Evolutionary conservation across 2,329 filamentous ascomycete species (phyloP).

Genomic region (Aspergillus uvarum): DNA sequence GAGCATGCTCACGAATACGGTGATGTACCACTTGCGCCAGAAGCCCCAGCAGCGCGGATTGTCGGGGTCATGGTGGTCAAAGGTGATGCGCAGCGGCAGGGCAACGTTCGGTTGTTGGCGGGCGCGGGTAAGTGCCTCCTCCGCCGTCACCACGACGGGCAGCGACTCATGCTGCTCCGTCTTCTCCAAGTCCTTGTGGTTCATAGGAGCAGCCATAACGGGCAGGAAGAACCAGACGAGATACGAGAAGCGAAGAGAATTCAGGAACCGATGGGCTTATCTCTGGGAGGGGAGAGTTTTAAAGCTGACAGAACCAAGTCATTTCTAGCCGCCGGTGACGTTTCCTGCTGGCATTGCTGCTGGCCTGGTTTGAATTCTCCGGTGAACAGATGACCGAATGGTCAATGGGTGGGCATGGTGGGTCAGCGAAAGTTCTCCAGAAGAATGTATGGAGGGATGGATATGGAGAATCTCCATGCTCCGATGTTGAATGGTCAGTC

Average conservation of each 20-base stretch:
- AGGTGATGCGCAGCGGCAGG: conserved; percentile 24
- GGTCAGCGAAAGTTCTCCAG: not conserved
- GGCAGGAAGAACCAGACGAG: not conserved
- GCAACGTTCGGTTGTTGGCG: conserved; percentile 25
- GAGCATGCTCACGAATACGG: conserved; percentile 39
- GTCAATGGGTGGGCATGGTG: not conserved
- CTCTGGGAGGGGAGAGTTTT: not conserved
- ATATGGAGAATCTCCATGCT: not conserved
- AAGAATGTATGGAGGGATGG: not conserved
- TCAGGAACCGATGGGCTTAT: not conserved
- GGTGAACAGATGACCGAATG: not conserved
- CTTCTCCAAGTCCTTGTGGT: conserved; percentile 16
- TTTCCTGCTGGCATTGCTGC: not conserved
- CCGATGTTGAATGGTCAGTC: not conserved
- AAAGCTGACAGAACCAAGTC: not conserved
- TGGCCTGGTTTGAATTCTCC: not conserved
- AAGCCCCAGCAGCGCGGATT: conserved; percentile 45
- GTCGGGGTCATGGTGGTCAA: conserved; percentile 25
- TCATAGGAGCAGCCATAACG: not conserved
- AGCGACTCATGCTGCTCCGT: conserved; percentile 16
- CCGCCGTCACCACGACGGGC: conserved; percentile 21
- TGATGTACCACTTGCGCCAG: conserved; percentile 45
- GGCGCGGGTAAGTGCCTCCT: conserved; percentile 27
- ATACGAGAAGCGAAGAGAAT: not conserved
- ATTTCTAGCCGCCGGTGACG: not conserved